These are phyloP conservation scores for Xanthoconium separans DNA, from an alignment of 1,284 basidiomycete species.

Conservation along the genomic window DNA sequence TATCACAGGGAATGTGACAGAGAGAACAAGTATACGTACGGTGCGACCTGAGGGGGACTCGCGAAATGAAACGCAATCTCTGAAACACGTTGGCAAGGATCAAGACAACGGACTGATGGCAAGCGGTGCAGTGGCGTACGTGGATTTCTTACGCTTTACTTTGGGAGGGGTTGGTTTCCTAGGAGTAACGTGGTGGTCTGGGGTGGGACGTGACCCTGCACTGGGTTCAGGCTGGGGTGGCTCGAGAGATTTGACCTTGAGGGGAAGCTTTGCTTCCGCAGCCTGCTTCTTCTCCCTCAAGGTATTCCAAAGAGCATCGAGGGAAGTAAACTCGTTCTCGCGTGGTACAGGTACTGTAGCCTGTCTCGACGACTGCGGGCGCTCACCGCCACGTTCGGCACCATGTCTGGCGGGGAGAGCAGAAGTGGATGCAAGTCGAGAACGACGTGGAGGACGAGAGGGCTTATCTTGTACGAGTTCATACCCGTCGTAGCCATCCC, in stretches of 20 bases:
- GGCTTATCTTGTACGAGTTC: slow-evolving; percentile 22
- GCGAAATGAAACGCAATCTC: slow-evolving; percentile 56
- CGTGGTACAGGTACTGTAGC: slow-evolving; percentile 41
- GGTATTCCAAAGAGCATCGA: slow-evolving; percentile 62
- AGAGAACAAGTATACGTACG: slow-evolving; percentile 34
- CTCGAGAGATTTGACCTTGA: slow-evolving; percentile 67
- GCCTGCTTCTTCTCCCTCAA: slow-evolving; percentile 61
- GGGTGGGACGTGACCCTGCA: slow-evolving; percentile 19
- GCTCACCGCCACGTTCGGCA: slow-evolving; percentile 26
- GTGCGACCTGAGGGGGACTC: slow-evolving; percentile 65
- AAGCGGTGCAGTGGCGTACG: slow-evolving; percentile 40
- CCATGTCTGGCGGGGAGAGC: slow-evolving; percentile 11
- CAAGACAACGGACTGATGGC: slow-evolving; percentile 9
- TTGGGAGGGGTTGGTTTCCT: slow-evolving; percentile 33
- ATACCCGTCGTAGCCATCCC: slow-evolving; percentile 38
- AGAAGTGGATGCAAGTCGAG: slow-evolving; percentile 24
- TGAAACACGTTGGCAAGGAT: slow-evolving; percentile 15
- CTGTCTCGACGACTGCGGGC: slow-evolving; percentile 34
- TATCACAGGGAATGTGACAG: slow-evolving; percentile 7
- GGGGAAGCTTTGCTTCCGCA: slow-evolving; percentile 59
- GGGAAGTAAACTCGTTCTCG: slow-evolving; percentile 42
- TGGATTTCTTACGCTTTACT: slow-evolving; percentile 55
- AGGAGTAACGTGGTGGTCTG: slow-evolving; percentile 26
- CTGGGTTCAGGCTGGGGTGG: slow-evolving; percentile 33
- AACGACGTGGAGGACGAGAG: slow-evolving; percentile 19